Conservation (phyloP, 345 rosid species). For the Eutrema yunnanense region DNA sequence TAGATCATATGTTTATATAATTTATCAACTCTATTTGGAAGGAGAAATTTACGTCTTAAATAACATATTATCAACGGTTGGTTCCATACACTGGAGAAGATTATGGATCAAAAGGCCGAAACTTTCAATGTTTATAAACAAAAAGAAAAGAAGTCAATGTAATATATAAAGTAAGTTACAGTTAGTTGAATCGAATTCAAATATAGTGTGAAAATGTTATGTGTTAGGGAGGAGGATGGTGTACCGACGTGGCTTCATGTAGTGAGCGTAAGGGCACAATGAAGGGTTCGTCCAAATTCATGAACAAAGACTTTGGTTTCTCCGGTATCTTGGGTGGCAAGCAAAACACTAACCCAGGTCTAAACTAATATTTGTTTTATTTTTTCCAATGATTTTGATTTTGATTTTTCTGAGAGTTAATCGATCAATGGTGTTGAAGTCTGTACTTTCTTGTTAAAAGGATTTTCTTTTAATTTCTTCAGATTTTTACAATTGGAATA, state of each 20-base stretch:
- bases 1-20: too few relatives aligned
- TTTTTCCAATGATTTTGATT: not conserved
- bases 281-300: constrained; percentile 71
- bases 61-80: too few relatives aligned
- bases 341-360: constrained; percentile 67
- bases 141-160: too few relatives aligned
- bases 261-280: constrained; percentile 47
- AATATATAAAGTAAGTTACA: not conserved
- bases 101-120: too few relatives aligned
- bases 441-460: not conserved
- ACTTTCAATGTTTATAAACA: too few relatives aligned
- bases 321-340: constrained; percentile 75
- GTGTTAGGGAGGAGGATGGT: constrained; percentile 95
- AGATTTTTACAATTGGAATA: constrained; percentile 90
- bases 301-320: constrained; percentile 59
- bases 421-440: not conserved
- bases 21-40: too few relatives aligned
- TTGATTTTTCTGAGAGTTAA: not conserved
- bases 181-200: not conserved
- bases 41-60: too few relatives aligned
- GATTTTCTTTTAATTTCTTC: not conserved
- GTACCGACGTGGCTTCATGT: constrained; percentile 55
- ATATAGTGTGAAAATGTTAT: not conserved
- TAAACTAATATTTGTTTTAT: not conserved
- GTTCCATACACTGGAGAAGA: too few relatives aligned